phyloP scores from a whole-genome alignment of 2,329 filamentous ascomycete genomes.

The Beauveria sp. region DNA sequence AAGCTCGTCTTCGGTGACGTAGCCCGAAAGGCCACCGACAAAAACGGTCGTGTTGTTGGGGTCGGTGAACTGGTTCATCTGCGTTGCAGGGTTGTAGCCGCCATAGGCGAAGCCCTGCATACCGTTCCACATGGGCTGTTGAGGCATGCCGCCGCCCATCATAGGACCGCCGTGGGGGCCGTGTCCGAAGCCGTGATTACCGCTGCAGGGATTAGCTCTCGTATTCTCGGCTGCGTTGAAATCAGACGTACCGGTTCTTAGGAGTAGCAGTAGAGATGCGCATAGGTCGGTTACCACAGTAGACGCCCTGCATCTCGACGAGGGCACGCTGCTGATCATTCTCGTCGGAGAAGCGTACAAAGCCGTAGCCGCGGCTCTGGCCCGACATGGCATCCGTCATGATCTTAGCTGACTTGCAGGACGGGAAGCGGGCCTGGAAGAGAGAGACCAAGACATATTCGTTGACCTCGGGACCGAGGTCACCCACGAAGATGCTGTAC shows the following conservation, averaged over 20 bases:
- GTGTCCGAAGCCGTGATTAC: conserved; percentile 34
- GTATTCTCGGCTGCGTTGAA: conserved; percentile 3
- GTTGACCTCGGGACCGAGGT: conserved; percentile 96
- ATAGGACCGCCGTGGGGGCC: conserved; percentile 36
- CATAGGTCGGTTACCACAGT: conserved; percentile 98
- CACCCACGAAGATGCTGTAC: conserved; percentile 95
- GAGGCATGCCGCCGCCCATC: conserved; percentile 38
- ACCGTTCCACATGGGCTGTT: conserved; percentile 37
- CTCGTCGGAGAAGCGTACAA: conserved; percentile 95
- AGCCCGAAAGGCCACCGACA: conserved; percentile 91
- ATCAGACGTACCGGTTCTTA: conserved; percentile 63
- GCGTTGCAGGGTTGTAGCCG: conserved; percentile 41
- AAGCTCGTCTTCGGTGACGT: conserved; percentile 98
- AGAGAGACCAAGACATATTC: conserved; percentile 96
- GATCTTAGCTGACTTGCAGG: conserved; percentile 99
- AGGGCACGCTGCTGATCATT: conserved; percentile 92
- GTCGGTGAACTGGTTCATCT: conserved; percentile 99
- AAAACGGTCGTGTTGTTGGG: conserved; percentile 99
- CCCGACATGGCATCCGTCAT: conserved; percentile 98
- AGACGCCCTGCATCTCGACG: conserved; percentile 97
- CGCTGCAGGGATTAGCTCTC: conserved; percentile 18
- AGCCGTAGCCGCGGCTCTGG: conserved; percentile 95
- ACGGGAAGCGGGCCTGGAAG: conserved; percentile 92
- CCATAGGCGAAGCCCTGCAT: conserved; percentile 32
- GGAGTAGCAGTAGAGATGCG: conserved; percentile 95